A percentile compares a stretch with the other conserved stretches of the same genome.
Evolutionary conservation across 345 rosid genomes (phyloP).

Genomic region (Eucalyptus cloeziana): DNA sequence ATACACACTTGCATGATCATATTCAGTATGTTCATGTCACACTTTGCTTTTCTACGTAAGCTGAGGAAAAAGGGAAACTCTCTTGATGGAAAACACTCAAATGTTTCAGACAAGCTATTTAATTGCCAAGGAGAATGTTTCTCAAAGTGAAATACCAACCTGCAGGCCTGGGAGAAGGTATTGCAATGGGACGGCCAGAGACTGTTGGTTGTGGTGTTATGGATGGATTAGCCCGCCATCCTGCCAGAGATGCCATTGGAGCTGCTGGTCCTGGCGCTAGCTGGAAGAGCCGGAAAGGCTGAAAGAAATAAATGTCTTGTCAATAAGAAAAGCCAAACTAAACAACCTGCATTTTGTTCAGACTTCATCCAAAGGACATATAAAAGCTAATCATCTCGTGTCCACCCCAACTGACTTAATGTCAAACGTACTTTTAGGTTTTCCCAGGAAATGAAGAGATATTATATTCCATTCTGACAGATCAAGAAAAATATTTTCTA

Average conservation of each 20-base stretch:
- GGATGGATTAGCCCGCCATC: constrained; percentile 74
- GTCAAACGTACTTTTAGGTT: background rate
- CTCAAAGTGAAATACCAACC: background rate
- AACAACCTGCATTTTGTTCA: background rate
- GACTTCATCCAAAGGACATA: background rate
- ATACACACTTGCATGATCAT: background rate
- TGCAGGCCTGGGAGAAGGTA: background rate
- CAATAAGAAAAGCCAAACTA: background rate
- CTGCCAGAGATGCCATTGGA: constrained; percentile 53
- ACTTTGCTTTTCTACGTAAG: background rate
- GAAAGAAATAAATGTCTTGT: background rate
- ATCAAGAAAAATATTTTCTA: background rate
- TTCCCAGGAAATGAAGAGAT: background rate
- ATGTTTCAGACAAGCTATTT: background rate
- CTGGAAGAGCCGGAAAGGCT: constrained; percentile 27
- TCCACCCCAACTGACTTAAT: background rate
- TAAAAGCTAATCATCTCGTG: background rate
- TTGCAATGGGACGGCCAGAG: constrained; percentile 40
- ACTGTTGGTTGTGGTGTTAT: constrained; percentile 54
- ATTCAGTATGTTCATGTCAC: background rate
- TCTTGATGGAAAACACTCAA: background rate
- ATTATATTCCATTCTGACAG: background rate
- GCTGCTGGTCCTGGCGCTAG: constrained; percentile 32
- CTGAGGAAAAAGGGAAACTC: background rate
- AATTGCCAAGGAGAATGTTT: background rate